These are phyloP conservation scores for Gossypium davidsonii DNA, from an alignment of 441 rosid genomes.

Conservation along the genomic window DNA sequence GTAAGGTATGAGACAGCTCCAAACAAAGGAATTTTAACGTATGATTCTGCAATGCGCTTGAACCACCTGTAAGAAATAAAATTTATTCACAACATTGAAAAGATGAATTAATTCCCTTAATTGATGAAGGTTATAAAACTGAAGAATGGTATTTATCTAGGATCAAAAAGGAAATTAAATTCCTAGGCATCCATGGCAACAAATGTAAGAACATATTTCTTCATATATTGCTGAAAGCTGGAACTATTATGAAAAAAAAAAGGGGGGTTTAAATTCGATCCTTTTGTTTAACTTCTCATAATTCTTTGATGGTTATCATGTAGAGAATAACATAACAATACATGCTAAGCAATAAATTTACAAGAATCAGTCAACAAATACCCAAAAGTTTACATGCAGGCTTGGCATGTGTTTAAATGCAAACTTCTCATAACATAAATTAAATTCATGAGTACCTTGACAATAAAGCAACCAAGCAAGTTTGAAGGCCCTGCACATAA, in stretches of 20 bases:
- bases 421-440: slow-evolving; percentile 2
- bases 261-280: neutral
- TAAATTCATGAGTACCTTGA: slow-evolving; percentile 52
- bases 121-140: neutral
- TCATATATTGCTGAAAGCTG: neutral
- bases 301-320: slow-evolving; percentile 3
- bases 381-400: slow-evolving; percentile 1
- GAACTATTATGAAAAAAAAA: neutral
- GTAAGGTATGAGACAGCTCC: slow-evolving; percentile 69
- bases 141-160: neutral
- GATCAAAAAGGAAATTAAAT: neutral
- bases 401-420: neutral
- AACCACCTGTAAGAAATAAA: slow-evolving; percentile 55
- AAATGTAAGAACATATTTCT: neutral
- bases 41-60: slow-evolving; percentile 46
- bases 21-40: slow-evolving; percentile 53
- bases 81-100: neutral
- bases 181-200: neutral
- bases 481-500: slow-evolving; percentile 80
- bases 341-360: neutral
- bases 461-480: slow-evolving; percentile 82
- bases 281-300: neutral
- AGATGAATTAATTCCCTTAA: neutral
- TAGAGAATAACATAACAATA: neutral
- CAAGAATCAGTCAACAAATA: slow-evolving; percentile 1